A percentile compares a stretch with the other conserved stretches of the same genome.
phyloP scores from a whole-genome alignment of 805 yeast genomes.

The Isabelozyma gotoi region DNA sequence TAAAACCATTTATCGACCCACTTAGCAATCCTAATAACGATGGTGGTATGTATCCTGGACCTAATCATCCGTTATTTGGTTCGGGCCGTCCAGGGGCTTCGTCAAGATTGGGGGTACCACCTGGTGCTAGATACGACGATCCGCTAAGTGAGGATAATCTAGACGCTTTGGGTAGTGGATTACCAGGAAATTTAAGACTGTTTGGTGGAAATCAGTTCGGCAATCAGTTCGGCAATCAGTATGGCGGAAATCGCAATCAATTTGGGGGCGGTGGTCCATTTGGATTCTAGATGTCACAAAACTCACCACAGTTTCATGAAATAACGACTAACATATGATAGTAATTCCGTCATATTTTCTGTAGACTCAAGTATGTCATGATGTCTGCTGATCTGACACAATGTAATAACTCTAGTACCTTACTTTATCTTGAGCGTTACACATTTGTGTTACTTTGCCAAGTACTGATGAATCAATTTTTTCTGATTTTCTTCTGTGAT shows the following conservation, averaged over 20 bases:
- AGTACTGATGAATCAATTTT: not conserved
- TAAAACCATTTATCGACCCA: slow-evolving; percentile 47
- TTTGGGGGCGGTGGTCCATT: slow-evolving; percentile 4
- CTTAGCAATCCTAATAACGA: slow-evolving; percentile 14
- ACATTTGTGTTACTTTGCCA: no score
- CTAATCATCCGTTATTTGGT: slow-evolving; percentile 53
- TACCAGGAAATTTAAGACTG: slow-evolving; percentile 40
- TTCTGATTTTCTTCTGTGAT: no score
- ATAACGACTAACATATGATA: not conserved
- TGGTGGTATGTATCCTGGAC: slow-evolving; percentile 58
- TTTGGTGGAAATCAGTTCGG: slow-evolving; percentile 5
- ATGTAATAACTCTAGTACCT: not conserved
- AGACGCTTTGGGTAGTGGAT: slow-evolving; percentile 44
- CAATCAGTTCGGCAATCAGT: not conserved
- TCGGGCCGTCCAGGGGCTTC: slow-evolving; percentile 17
- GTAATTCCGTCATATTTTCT: no score
- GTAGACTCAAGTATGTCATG: not conserved
- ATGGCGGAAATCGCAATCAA: not conserved
- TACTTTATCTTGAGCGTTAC: not conserved
- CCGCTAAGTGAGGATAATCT: slow-evolving; percentile 47
- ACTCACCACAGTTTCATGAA: not conserved
- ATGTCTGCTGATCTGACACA: not conserved
- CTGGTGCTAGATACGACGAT: slow-evolving; percentile 54
- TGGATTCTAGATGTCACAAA: not conserved
- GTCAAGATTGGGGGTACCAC: slow-evolving; percentile 35